phyloP scores from a whole-genome alignment of 331 rosid species.

The Erythrophleum ivorense region DNA sequence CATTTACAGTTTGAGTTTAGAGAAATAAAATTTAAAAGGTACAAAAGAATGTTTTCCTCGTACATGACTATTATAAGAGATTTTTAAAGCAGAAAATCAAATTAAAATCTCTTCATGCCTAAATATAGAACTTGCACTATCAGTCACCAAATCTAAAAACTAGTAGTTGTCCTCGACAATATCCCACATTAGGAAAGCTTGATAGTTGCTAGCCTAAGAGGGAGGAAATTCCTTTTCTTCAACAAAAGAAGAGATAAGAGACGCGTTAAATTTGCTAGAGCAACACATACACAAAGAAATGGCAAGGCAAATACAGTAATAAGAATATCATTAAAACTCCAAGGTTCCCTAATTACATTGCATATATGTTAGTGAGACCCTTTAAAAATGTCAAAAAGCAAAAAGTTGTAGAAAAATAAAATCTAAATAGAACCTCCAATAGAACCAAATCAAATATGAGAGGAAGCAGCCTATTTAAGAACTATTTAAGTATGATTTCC shows the following conservation, averaged over 20 bases:
- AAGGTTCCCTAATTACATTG: slow-evolving; percentile 25
- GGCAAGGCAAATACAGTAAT: not conserved
- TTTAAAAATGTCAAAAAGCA: slow-evolving; percentile 4
- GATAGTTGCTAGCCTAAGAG: not conserved
- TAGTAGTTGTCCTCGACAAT: not conserved
- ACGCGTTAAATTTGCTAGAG: not conserved
- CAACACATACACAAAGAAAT: not conserved
- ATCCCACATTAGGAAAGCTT: not conserved
- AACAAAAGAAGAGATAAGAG: not conserved
- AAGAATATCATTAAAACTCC: slow-evolving; percentile 3
- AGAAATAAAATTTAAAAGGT: slow-evolving; percentile 31
- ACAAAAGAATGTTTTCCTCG: slow-evolving; percentile 34
- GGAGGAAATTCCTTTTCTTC: not conserved
- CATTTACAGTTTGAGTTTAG: slow-evolving; percentile 46
- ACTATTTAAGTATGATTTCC: not conserved
- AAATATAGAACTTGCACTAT: not conserved
- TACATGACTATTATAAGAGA: not conserved
- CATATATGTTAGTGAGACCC: not conserved
- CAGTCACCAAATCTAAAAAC: not conserved
- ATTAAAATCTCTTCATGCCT: not conserved
- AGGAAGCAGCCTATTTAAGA: slow-evolving; percentile 12
- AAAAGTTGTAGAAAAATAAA: slow-evolving; percentile 26
- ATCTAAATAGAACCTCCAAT: not conserved
- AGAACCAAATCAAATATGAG: not conserved
- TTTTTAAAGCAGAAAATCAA: not conserved